These are phyloP conservation scores for Thielaviopsis ethacetica DNA, from an alignment of 2,329 filamentous ascomycete genomes.

Conservation along the genomic window DNA sequence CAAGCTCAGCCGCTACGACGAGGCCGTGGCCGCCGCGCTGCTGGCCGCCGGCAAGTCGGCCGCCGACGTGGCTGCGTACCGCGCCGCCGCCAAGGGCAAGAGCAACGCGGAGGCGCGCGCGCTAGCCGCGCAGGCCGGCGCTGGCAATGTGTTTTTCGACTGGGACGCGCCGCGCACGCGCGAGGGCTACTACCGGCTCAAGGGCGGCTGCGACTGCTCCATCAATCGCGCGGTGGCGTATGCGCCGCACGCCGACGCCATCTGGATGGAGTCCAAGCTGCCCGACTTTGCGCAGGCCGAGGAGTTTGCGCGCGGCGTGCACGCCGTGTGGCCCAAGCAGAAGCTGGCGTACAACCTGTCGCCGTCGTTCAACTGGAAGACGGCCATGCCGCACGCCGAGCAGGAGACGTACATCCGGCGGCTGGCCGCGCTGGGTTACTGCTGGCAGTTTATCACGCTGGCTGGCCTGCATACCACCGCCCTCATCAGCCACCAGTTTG, in stretches of 20 bases:
- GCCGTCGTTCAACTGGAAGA: conserved; percentile 99
- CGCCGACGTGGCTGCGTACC: conserved; percentile 56
- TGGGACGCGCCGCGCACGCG: conserved; percentile 89
- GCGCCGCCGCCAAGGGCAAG: conserved; percentile 58
- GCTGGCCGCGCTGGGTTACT: conserved; percentile 77
- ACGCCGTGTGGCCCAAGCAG: conserved; percentile 88
- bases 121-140: conserved; percentile 55
- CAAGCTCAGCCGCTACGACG: conserved; percentile 72
- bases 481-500: conserved; percentile 79
- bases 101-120: conserved; percentile 67
- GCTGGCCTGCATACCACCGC: conserved; percentile 92
- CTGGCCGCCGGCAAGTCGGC: conserved; percentile 44
- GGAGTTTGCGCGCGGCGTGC: conserved; percentile 86
- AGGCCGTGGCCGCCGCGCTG: conserved; percentile 75
- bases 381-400: conserved; percentile 77
- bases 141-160: conserved; percentile 75
- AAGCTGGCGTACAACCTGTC: conserved; percentile 99
- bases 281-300: conserved; percentile 82
- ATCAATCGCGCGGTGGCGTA: conserved; percentile 84
- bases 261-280: conserved; percentile 99
- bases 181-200: conserved; percentile 87
- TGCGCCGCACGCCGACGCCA: conserved; percentile 83
- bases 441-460: conserved; percentile 99
- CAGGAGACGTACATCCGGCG: conserved; percentile 96
- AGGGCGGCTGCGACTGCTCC: conserved; percentile 81